Base-by-base conservation (phyloP, 2,329 filamentous ascomycete genomes). In the Arthrocladium fulminans region DNA sequence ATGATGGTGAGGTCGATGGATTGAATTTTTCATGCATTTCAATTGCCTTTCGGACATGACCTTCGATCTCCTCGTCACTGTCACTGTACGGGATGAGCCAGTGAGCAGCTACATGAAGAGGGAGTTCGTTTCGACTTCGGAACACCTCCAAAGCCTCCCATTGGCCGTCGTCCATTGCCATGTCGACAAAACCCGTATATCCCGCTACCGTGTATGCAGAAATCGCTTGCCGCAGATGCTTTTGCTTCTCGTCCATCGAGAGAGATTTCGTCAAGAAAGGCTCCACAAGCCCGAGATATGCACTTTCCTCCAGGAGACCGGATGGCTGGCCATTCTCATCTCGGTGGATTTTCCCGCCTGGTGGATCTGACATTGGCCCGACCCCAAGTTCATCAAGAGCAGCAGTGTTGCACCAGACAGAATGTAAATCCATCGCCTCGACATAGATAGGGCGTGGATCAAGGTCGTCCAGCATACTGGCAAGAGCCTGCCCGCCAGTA, bases 141-240 rank as follows among this genome's bases (percentile, higher is more conserved):
- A 63, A 64, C 17, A 71, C 61, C 5, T 68, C 59, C 10, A 74
- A 54, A 0, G 69, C 62, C 30, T 66, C 65, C 72, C 72, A 74
- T 0, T 63, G 61, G 12, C 62, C 61, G 20, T 73, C 69, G 45
- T 74, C 71, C 72, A 74, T 74, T n/a, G 70, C 72, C 72, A 74
- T 74, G 37, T 74, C 72, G 8, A 74, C 64, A 20, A 72, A 59
- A 2, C 71, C 70, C 0, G 72, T 73, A 45, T 70, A 71, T 1
- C 72, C 72, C 0, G 66, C 65, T 0, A 62, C 57, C 17, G 67
- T 67, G 46, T 73, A 74, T 12, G 65, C 62, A 0, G 57, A 49
- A 25, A 69, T 62, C 1, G 69, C 70, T 2, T 63, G 60, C 22
- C 61, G 60, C 0, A 69, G 64, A 3, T 51, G 55, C 25, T 61